Evolutionary conservation across 2,329 filamentous ascomycete genomes (phyloP).

Genomic region (Fusarium continuum): DNA sequence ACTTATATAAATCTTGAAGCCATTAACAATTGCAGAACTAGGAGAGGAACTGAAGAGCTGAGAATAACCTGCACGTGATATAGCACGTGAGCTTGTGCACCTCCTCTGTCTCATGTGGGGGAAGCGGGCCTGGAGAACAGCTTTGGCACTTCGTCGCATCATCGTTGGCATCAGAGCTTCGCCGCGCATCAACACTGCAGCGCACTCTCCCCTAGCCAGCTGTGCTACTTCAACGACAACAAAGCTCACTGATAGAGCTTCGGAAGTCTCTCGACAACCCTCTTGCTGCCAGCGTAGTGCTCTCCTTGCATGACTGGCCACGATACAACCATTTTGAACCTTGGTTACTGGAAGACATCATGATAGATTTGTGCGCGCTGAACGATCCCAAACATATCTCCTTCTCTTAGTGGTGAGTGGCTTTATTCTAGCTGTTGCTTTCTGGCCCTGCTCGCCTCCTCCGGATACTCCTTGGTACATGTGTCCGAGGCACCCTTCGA

Average conservation of each 20-base stretch:
- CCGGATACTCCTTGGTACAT: neutral
- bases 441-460: slow-evolving; percentile 1
- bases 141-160: slow-evolving; percentile 45
- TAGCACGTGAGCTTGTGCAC: slow-evolving; percentile 17
- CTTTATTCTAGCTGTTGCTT: slow-evolving; percentile 11
- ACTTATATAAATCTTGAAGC: neutral
- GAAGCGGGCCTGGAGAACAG: slow-evolving; percentile 38
- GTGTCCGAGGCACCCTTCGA: neutral
- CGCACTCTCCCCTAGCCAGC: slow-evolving; percentile 18
- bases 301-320: slow-evolving; percentile 37
- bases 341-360: slow-evolving; percentile 49
- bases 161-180: slow-evolving; percentile 42
- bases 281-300: slow-evolving; percentile 25
- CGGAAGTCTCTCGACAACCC: neutral
- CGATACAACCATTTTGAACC: slow-evolving; percentile 38
- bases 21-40: neutral
- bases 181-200: slow-evolving; percentile 35
- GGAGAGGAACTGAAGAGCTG: no score
- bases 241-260: slow-evolving; percentile 19
- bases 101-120: slow-evolving; percentile 38
- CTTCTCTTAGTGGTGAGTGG: slow-evolving; percentile 55
- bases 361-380: slow-evolving; percentile 53
- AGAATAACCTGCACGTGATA: neutral
- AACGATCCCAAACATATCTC: slow-evolving; percentile 45
- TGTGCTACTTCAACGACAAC: slow-evolving; percentile 19